phyloP scores from a whole-genome alignment of 176 grass and related monocot species.

The Miscanthus lutarioriparius region DNA sequence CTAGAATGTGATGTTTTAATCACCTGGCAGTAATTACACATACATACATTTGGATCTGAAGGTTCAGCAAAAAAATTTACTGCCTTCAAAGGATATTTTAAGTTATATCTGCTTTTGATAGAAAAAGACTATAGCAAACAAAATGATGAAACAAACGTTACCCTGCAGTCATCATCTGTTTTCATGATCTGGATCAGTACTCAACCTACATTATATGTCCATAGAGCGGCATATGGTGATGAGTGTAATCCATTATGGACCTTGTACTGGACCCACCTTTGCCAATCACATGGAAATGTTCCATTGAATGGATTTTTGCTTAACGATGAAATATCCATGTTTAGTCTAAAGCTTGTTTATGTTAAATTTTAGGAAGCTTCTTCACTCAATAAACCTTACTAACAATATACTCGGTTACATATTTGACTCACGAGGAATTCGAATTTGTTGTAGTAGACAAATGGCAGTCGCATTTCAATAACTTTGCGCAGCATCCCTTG shows the following conservation, averaged over 20 bases:
- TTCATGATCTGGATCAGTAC: not conserved
- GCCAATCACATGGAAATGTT: not conserved
- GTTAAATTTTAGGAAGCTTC: not conserved
- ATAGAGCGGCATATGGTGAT: not conserved
- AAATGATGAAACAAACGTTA: conserved; percentile 10
- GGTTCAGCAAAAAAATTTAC: not conserved
- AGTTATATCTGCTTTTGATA: not conserved
- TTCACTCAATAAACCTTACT: not conserved
- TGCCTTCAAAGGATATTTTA: not conserved
- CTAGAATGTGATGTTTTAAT: conserved; percentile 8
- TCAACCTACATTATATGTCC: not conserved
- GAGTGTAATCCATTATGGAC: not conserved
- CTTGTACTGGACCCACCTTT: not conserved
- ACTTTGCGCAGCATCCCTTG: conserved; percentile 38
- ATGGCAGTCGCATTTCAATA: conserved; percentile 9
- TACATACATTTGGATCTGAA: not conserved
- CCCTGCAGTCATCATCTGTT: not conserved
- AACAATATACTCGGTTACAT: not conserved
- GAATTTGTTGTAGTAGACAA: conserved; percentile 26
- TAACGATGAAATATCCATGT: conserved; percentile 1
- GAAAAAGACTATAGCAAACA: not conserved
- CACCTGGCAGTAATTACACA: not conserved
- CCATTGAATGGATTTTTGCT: not conserved
- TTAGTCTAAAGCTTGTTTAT: not conserved
- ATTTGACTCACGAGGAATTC: conserved; percentile 52